phyloP scores from a whole-genome alignment of 352 stramenopile genomes.

The Pythium monospermum region DNA sequence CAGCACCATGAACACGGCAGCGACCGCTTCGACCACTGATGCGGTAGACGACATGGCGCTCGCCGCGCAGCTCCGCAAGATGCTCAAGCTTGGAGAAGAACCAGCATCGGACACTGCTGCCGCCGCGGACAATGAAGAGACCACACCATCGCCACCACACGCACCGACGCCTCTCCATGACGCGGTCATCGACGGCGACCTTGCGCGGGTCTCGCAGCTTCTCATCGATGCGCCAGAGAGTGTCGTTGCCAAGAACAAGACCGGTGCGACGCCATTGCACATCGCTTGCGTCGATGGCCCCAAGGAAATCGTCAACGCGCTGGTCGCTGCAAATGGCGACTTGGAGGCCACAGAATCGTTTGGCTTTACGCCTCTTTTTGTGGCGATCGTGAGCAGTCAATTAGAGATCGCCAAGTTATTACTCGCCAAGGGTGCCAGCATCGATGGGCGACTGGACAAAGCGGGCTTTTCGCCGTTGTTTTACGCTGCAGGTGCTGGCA shows the following conservation, averaged over 20 bases:
- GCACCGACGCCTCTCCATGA: conserved; percentile 19
- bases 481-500: conserved; percentile 16
- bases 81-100: conserved; percentile 13
- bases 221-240: conserved; percentile 11
- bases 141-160: conserved; percentile 1
- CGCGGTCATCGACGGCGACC: conserved; percentile 20
- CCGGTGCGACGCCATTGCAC: conserved; percentile 24
- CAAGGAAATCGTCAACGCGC: conserved; percentile 20
- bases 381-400: conserved; percentile 23
- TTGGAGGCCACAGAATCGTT: conserved; percentile 20
- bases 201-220: conserved; percentile 12
- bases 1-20: conserved; percentile 1
- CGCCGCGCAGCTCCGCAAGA: conserved; percentile 20
- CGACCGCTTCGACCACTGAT: not conserved
- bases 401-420: conserved; percentile 22
- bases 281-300: conserved; percentile 23
- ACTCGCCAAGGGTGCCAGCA: conserved; percentile 9
- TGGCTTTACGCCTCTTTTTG: conserved; percentile 25
- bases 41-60: conserved; percentile 20
- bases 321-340: conserved; percentile 13
- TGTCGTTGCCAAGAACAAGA: conserved; percentile 22
- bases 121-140: not conserved
- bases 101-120: not conserved
- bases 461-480: conserved; percentile 24
- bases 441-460: conserved; percentile 21